Percentiles rank a stretch among this genome's conserved stretches.
These are phyloP conservation scores for Nakazawaea ernobii DNA, from an alignment of 805 yeast genomes.

Conservation along the genomic window DNA sequence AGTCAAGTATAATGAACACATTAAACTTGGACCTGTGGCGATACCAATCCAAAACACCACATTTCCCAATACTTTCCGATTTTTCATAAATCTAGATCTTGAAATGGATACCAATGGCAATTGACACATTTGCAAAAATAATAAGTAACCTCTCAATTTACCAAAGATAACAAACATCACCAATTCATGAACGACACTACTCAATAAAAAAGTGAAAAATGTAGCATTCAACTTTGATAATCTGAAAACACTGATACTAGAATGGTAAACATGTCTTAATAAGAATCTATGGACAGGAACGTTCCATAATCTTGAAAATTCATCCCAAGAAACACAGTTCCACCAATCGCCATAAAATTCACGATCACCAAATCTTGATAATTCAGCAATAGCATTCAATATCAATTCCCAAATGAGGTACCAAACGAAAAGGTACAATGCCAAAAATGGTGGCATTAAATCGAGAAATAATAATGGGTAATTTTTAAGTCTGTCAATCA, in stretches of 20 bases:
- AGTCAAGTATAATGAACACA: constrained; percentile 78
- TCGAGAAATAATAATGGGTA: constrained; percentile 64
- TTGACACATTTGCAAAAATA: constrained; percentile 82
- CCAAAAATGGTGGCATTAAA: constrained; percentile 72
- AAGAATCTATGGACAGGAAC: constrained; percentile 87
- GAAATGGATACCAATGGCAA: constrained; percentile 69
- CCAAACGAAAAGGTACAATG: constrained; percentile 72
- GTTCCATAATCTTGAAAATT: constrained; percentile 92
- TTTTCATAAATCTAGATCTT: constrained; percentile 50
- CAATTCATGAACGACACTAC: constrained; percentile 82
- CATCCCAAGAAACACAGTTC: constrained; percentile 92
- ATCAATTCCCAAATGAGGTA: constrained; percentile 96
- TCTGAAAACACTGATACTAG: constrained; percentile 71
- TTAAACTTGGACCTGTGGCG: constrained; percentile 80
- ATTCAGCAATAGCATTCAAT: constrained; percentile 82
- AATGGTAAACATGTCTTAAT: constrained; percentile 89
- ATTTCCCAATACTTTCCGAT: constrained; percentile 63
- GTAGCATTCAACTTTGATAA: constrained; percentile 67
- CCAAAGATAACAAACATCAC: constrained; percentile 88
- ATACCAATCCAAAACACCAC: constrained; percentile 89
- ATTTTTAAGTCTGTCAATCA: constrained; percentile 33
- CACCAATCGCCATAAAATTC: constrained; percentile 97
- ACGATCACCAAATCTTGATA: constrained; percentile 82
- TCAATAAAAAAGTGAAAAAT: constrained; percentile 68
- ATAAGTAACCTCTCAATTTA: constrained; percentile 72